Base-by-base conservation (phyloP, 345 rosid genomes). In the Nasturtium officinale region DNA sequence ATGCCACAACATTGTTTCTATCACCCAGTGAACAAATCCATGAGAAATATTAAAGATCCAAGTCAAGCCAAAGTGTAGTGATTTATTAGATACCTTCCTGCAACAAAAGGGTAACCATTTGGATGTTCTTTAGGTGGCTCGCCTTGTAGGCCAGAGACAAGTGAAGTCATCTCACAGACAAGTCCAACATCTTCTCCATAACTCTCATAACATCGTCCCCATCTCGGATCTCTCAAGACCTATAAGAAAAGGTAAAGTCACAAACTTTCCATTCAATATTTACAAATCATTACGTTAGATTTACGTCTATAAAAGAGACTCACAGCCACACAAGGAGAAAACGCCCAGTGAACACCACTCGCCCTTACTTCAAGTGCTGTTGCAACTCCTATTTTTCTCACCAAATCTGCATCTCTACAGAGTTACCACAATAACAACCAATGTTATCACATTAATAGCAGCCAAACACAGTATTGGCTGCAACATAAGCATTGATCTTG, bases 141-240 rank as follows among this genome's bases (percentile, higher is more conserved):
- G 35, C 97, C 98, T 72, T 94, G 98, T 4, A 94, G 79, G 38
- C 97, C 97, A 0, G 86, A 76, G 40, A 94, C 15, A 63, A 94
- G 77, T 16, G 86, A 80, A 5, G 90, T 88, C 88, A 94, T 79
- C 40, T 76, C 83, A 72, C 82, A 79, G 45, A 88, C 86, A 58
- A 86, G 42, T 72, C 37, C 7, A 82, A 80, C 66, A 87, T 5
- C 87, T 82, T 91, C 96, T 30, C 96, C 84, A 73, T 85, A 94
- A 80, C 97, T 83, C 77, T 94, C 97, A 6, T 87, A 94, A 59
- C 90, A 89, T 20, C 97, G 35, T 20, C 98, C 96, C 98, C 97
- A 94, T 77, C 98, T 85, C 2, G 95, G 96, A 80, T 94, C 96
- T 81, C 90, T 2, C 12, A 2, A 73, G 6, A 88, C 92, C 98